phyloP scores from a whole-genome alignment of 345 rosid species.

The Lagerstroemia speciosa region DNA sequence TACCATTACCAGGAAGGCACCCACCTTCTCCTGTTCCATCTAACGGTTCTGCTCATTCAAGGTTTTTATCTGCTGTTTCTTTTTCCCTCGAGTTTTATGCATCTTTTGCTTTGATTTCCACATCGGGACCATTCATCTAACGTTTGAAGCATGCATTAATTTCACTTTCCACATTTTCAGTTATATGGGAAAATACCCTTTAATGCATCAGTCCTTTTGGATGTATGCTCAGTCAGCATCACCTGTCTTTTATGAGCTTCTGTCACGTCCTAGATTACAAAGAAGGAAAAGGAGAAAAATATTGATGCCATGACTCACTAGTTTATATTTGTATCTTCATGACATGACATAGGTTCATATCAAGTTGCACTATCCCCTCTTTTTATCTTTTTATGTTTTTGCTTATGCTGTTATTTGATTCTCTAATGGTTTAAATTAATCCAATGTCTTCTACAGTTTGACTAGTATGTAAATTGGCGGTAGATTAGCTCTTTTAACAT shows the following conservation, averaged over 20 bases:
- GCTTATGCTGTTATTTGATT: neutral
- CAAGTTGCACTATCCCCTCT: neutral
- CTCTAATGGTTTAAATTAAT: neutral
- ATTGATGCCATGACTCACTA: neutral
- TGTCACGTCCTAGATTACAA: neutral
- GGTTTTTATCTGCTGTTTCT: conserved; percentile 9
- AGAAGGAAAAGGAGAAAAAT: neutral
- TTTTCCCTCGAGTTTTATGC: neutral
- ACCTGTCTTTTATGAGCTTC: neutral
- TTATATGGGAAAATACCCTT: neutral
- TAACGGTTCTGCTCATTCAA: conserved; percentile 23
- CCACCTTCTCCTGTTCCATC: conserved; percentile 39
- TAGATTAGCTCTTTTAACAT: neutral
- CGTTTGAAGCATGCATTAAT: neutral
- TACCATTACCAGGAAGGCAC: conserved; percentile 59
- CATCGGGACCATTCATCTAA: neutral
- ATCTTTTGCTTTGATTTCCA: neutral
- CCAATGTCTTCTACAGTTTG: neutral
- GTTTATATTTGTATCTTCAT: neutral
- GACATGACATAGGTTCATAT: neutral
- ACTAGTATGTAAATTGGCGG: neutral
- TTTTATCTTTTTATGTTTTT: neutral
- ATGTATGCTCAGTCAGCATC: neutral
- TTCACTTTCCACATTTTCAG: neutral
- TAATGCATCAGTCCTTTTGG: neutral